Percentiles rank a stretch among this genome's conserved stretches.
Evolutionary conservation across 805 yeast species (phyloP).

Genomic region (Blastobotrys attinorum): DNA sequence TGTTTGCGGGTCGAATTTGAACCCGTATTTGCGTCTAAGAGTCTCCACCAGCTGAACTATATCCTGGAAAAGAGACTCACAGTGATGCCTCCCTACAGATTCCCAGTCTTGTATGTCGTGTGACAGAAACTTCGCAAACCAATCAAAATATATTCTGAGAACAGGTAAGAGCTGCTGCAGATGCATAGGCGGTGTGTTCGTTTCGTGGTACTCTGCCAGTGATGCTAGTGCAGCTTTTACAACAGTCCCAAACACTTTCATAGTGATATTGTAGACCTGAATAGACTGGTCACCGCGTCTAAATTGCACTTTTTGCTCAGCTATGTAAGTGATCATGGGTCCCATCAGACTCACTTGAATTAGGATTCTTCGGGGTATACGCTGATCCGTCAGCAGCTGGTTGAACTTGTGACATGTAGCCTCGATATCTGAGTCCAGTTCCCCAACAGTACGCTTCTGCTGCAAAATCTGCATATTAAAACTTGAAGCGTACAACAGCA

Average conservation of each 20-base stretch:
- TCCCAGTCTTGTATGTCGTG: constrained; percentile 5
- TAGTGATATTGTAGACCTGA: neutral
- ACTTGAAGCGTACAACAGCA: neutral
- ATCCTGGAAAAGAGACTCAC: neutral
- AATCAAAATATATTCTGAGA: constrained; percentile 8
- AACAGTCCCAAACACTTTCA: neutral
- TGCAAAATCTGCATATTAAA: neutral
- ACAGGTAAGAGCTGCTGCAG: constrained; percentile 1
- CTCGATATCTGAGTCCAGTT: neutral
- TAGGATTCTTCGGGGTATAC: constrained; percentile 16
- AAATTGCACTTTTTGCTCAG: neutral
- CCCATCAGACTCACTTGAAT: constrained; percentile 19
- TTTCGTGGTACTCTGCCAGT: neutral
- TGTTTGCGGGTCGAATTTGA: constrained; percentile 12
- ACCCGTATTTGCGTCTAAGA: constrained; percentile 4
- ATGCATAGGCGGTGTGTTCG: neutral
- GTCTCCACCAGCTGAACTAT: constrained; percentile 2
- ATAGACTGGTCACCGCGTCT: neutral
- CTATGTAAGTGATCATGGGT: constrained; percentile 9
- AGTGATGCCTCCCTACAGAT: neutral
- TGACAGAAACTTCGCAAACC: constrained; percentile 6
- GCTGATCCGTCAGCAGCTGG: neutral
- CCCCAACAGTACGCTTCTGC: neutral
- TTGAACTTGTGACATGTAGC: neutral
- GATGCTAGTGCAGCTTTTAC: neutral